Percentiles rank a stretch among this genome's conserved stretches.
Evolutionary conservation across 805 yeast species (phyloP).

Genomic region (Pichia exigua): DNA sequence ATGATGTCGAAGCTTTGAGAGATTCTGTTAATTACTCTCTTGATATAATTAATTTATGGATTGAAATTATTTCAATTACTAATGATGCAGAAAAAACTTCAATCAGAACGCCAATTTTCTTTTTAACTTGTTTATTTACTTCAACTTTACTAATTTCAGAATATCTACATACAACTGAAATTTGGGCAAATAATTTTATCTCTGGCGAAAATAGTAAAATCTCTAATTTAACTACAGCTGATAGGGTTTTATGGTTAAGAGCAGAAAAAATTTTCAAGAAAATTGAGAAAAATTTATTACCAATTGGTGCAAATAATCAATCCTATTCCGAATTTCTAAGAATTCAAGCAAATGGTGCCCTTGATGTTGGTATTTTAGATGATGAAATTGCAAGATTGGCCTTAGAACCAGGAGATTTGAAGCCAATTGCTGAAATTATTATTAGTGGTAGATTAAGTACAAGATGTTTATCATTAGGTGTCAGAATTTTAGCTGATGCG

Average conservation of each 20-base stretch:
- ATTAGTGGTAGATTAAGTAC: conserved; percentile 43
- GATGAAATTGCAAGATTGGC: conserved; percentile 44
- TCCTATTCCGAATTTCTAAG: conserved; percentile 53
- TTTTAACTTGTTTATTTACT: conserved; percentile 62
- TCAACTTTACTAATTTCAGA: conserved; percentile 57
- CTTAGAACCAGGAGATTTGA: conserved; percentile 37
- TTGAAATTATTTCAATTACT: conserved; percentile 56
- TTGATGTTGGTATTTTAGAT: conserved; percentile 42
- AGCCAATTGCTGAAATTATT: conserved; percentile 40
- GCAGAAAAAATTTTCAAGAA: conserved; percentile 52
- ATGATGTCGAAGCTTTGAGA: conserved; percentile 55
- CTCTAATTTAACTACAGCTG: conserved; percentile 30
- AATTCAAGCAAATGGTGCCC: conserved; percentile 51
- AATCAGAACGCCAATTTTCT: conserved; percentile 67
- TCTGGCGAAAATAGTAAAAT: conserved; percentile 14
- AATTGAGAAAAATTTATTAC: conserved; percentile 50
- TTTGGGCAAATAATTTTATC: conserved; percentile 35
- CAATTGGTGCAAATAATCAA: conserved; percentile 42
- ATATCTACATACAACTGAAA: conserved; percentile 50
- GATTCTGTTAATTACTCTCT: conserved; percentile 54
- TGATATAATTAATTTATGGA: conserved; percentile 62
- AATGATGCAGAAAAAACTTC: conserved; percentile 61
- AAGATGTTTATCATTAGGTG: conserved; percentile 60
- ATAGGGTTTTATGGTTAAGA: conserved; percentile 57
- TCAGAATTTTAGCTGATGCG: conserved; percentile 71